Evolutionary conservation across 148 eudicot species (phyloP).

Genomic region (Rhododendron vialii): DNA sequence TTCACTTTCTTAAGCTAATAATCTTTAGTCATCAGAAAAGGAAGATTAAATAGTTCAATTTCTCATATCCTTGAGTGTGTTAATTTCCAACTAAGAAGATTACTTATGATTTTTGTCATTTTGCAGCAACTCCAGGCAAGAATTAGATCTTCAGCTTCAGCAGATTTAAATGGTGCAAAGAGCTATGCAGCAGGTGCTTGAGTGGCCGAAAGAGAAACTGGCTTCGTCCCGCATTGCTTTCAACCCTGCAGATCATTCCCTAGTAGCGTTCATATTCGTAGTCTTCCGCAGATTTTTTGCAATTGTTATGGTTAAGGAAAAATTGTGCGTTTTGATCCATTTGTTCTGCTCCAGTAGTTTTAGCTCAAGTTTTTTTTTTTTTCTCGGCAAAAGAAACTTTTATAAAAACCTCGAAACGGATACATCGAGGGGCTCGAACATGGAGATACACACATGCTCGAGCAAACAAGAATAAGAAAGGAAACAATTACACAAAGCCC

Average conservation of each 20-base stretch:
- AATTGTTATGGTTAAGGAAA: background rate
- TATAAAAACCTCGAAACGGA: too few species aligned
- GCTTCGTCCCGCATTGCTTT: background rate
- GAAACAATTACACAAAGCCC: too few species aligned
- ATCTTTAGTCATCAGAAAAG: too few species aligned
- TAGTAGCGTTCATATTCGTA: background rate
- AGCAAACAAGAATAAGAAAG: too few species aligned
- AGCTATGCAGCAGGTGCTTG: background rate
- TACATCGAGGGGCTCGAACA: too few species aligned
- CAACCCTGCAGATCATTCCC: background rate
- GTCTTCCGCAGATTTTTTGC: background rate
- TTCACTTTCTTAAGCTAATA: background rate
- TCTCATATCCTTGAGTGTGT: background rate
- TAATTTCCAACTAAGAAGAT: background rate
- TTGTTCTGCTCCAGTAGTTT: background rate
- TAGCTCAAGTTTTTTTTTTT: background rate
- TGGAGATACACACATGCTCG: too few species aligned
- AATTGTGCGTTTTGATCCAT: background rate
- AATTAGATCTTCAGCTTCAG: background rate
- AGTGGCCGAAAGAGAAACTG: background rate
- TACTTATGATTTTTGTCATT: background rate
- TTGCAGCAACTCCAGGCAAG: conserved; percentile 5
- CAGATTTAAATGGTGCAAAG: background rate
- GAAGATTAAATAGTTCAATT: background rate
- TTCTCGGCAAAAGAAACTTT: too few species aligned